Evolutionary conservation across 768 basidiomycete genomes (phyloP), one percentile per base, ranked within the genome.

Genomic region (Boletus edulis): DNA sequence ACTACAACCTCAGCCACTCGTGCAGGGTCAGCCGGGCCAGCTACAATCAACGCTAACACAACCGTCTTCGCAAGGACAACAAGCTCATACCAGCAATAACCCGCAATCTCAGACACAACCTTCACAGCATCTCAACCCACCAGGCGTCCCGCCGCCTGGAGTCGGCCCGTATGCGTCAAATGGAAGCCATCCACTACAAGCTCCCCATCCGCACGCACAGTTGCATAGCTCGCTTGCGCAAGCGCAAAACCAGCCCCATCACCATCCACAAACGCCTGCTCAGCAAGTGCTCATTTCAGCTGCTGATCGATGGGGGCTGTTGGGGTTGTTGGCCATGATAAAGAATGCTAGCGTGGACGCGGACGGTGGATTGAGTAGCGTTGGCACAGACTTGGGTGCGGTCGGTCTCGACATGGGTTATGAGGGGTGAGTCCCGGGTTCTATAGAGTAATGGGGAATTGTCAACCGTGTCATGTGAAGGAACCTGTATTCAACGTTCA

Each of bases 291-390:
- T 97, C 40, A 84, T 91, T 61, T 90, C 87, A 58, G 92, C 95
- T 2, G 95, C 95, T 39, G 95, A 98, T 72, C 82, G 93, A 67
- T 98, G 94, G 94, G 95, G 95, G 4, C 77, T 98, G 15, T 68
- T 94, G 45, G 92, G 90, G 15, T 75, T 98, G 51, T 75, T 98
- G 54, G 85, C 89, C 44, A 82, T 91, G 78, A 90, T 96, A 72
- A 91, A 91, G 76, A 89, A 82, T 59, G 86, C 89, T 44, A 78
- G 77, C 47, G 67, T 78, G 53, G 91, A 94, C 67, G 77, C 86
- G 49, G 94, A 96, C 73, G 82, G 85, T 66, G 89, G 85, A 34
- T 73, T 94, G 73, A 83, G 88, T 61, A 84, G 87, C 60, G 82
- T 96, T 62, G 95, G 95, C 42, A 93, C 89, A 41, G 95, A 98